phyloP scores from a whole-genome alignment of 352 stramenopile genomes.

The Phytophthora tubulina region DNA sequence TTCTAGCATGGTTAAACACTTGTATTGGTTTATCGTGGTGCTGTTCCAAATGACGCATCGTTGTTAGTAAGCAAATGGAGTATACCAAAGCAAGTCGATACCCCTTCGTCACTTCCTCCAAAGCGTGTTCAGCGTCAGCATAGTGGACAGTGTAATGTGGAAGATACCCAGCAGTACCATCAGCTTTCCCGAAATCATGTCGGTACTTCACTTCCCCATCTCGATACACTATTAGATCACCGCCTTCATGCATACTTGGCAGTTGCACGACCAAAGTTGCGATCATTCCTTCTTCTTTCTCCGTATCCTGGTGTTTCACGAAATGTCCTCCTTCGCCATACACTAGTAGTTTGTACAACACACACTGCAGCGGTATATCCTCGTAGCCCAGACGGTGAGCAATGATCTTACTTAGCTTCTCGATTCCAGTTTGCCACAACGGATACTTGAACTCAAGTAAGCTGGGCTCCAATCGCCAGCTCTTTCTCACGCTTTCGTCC shows the following conservation, averaged over 20 bases:
- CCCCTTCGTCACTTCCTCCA: constrained; percentile 35
- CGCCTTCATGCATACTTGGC: constrained; percentile 30
- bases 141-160: constrained; percentile 39
- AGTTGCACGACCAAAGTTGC: constrained; percentile 57
- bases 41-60: neutral
- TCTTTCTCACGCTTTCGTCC: neutral
- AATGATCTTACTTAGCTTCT: no score
- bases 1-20: no score
- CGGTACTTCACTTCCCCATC: constrained; percentile 7
- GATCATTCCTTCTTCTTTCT: constrained; percentile 65
- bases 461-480: no score
- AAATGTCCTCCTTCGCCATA: constrained; percentile 57
- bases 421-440: no score
- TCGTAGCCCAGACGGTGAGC: no score
- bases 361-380: no score
- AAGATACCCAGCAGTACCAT: constrained; percentile 18
- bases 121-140: constrained; percentile 34
- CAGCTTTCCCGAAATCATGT: constrained; percentile 31
- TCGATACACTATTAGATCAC: constrained; percentile 32
- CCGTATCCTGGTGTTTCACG: constrained; percentile 55
- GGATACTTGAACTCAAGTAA: neutral
- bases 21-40: neutral
- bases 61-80: constrained; percentile 10
- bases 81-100: constrained; percentile 35
- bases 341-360: constrained; percentile 7